Base-by-base conservation (phyloP, 2,329 filamentous ascomycete genomes). In the Trichophaea hybrida region DNA sequence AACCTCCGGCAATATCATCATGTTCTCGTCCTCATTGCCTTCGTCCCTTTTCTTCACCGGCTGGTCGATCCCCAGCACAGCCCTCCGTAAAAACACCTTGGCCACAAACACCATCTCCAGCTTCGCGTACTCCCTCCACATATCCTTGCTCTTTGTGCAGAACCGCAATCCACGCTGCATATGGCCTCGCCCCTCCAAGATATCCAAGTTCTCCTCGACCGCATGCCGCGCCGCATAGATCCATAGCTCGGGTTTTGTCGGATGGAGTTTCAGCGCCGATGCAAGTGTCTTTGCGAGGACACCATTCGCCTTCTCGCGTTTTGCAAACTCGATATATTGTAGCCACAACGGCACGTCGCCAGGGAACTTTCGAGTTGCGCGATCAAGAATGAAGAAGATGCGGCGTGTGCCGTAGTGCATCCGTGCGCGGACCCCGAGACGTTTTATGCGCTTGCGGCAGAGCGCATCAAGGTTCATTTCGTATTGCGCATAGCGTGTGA, bases 81-180 rank as follows among this genome's bases (percentile, higher is more conserved):
- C 78, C 72, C 84, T 82, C 71, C 88, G 81, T 62, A 81, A 81
- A 60, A 86, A 82, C 69, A 97, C 82, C 74, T 86, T 89, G 55
- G 80, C 82, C 59, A 97, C 77, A 77, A 94, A 97, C 64, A 93
- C 84, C 82, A 95, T 88, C 76, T 98, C 93, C 69, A 91, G 78
- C 69, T 86, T 84, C 6, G 86, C 85, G 70, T 96, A 97, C 73
- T 95, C 88, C 37, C 94, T 71, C 89, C 91, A 98, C 55, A 98
- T 72, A 15, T 77, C 76, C 64, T 77, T 81, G 51, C 85, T 84
- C 53, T 76, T 80, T 55, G 84, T 88, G 74, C 90, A 96, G 72
- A 98, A 97, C 46, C 93, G 78, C 69, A 94, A 80, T 0, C 90
- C 93, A 63, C 91, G 79, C 77, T 94, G 80, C 89, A 98, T 78